Percentiles rank a stretch among this genome's conserved stretches.
These are phyloP conservation scores for Citrus unshiu DNA, from an alignment of 345 rosid species.

Conservation along the genomic window DNA sequence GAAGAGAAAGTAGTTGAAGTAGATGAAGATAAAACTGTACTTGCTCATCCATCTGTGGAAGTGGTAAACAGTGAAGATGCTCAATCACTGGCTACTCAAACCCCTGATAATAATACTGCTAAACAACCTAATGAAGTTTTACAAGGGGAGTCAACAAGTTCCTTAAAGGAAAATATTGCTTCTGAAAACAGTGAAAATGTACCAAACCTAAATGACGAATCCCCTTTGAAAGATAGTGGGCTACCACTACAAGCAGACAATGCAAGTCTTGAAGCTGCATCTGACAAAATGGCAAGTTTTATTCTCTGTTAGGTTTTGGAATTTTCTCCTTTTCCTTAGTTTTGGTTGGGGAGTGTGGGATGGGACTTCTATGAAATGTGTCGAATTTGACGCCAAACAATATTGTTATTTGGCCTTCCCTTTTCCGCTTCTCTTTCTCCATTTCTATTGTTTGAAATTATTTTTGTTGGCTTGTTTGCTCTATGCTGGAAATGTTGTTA, in stretches of 20 bases:
- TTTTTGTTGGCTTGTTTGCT: background rate
- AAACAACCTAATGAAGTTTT: slow-evolving; percentile 32
- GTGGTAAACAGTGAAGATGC: slow-evolving; percentile 21
- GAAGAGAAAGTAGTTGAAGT: slow-evolving; percentile 66
- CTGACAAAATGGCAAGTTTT: slow-evolving; percentile 59
- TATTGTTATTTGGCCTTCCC: background rate
- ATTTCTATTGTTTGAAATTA: background rate
- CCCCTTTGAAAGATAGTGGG: slow-evolving; percentile 30
- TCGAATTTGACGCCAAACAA: background rate
- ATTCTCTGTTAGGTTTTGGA: slow-evolving; percentile 8
- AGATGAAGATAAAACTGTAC: slow-evolving; percentile 54
- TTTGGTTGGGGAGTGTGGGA: background rate
- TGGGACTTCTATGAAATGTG: background rate
- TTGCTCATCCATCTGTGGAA: slow-evolving; percentile 35
- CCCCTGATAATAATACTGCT: slow-evolving; percentile 11
- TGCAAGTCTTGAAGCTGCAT: slow-evolving; percentile 38
- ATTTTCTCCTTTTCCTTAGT: background rate
- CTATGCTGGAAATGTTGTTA: slow-evolving; percentile 12
- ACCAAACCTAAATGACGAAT: slow-evolving; percentile 43
- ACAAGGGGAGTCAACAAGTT: slow-evolving; percentile 26
- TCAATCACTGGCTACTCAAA: slow-evolving; percentile 25
- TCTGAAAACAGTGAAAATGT: slow-evolving; percentile 30
- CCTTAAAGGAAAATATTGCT: slow-evolving; percentile 30
- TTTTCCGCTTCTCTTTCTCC: background rate
- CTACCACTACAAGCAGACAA: slow-evolving; percentile 36